Evolutionary conservation across 2,329 filamentous ascomycete species (phyloP).

Genomic region (Aspergillus sp.): DNA sequence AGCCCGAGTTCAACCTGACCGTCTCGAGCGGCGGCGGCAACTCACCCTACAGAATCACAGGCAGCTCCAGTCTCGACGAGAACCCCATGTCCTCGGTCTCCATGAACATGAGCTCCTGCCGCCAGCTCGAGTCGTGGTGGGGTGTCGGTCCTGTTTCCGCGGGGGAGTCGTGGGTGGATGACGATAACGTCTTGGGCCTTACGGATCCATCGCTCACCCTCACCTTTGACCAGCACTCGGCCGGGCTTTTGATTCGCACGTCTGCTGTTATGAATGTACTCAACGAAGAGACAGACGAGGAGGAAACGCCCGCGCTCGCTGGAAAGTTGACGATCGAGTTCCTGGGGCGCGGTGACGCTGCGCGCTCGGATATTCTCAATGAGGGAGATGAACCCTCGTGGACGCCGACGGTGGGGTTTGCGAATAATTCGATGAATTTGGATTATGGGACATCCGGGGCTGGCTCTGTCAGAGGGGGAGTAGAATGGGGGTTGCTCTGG

Average conservation of each 20-base stretch:
- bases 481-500: no score
- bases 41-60: not conserved
- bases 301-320: not conserved
- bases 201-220: not conserved
- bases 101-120: constrained; percentile 7
- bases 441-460: not conserved
- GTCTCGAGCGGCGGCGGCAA: not conserved
- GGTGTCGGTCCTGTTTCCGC: not conserved
- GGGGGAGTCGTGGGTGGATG: not conserved
- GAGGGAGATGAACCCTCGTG: not conserved
- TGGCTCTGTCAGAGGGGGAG: not conserved
- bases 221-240: constrained; percentile 3
- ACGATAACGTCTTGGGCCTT: not conserved
- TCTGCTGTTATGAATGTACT: not conserved
- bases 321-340: constrained; percentile 4
- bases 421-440: constrained; percentile 10
- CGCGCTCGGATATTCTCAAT: constrained; percentile 5
- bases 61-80: not conserved
- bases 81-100: not conserved
- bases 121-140: constrained; percentile 1
- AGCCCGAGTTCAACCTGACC: constrained; percentile 5
- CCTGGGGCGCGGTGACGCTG: constrained; percentile 3
- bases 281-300: not conserved
- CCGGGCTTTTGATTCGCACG: not conserved
- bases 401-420: constrained; percentile 8